Evolutionary conservation across 768 basidiomycete species (phyloP).

Genomic region (Podaxis sp.): DNA sequence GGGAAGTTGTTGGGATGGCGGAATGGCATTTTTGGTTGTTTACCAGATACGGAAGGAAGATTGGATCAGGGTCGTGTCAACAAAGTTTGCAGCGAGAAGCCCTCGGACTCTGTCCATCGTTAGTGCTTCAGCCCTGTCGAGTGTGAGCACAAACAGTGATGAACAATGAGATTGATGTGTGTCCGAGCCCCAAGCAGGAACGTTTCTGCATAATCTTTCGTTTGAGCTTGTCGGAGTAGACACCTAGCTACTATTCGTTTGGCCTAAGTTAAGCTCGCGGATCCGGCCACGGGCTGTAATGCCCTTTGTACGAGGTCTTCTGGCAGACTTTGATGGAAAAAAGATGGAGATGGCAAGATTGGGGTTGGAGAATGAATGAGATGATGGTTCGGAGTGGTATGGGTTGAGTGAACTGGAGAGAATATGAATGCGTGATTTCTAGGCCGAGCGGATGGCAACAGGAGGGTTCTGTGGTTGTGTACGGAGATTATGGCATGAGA

Average conservation of each 20-base stretch:
- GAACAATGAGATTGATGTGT: background rate
- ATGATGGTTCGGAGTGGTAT: background rate
- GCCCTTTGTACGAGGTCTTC: background rate
- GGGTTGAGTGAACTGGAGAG: no score
- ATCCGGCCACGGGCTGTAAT: background rate
- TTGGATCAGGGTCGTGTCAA: conserved; percentile 1
- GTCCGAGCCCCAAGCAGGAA: no score
- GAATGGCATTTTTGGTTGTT: background rate
- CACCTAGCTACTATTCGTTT: background rate
- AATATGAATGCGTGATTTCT: background rate
- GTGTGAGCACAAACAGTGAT: background rate
- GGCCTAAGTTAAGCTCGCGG: background rate
- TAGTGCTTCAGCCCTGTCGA: background rate
- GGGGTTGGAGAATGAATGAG: background rate
- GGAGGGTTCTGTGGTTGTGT: background rate
- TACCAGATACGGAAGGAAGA: background rate
- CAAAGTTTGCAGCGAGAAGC: background rate
- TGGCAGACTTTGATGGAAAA: background rate
- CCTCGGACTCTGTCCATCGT: background rate
- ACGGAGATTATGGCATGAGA: conserved; percentile 1
- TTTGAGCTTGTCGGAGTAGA: background rate
- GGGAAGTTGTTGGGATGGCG: background rate
- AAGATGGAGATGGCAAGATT: no score
- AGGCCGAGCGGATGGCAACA: background rate
- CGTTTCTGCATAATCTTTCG: no score